Conservation (phyloP, 768 basidiomycete species). For the Leccinum subtestaceum region DNA sequence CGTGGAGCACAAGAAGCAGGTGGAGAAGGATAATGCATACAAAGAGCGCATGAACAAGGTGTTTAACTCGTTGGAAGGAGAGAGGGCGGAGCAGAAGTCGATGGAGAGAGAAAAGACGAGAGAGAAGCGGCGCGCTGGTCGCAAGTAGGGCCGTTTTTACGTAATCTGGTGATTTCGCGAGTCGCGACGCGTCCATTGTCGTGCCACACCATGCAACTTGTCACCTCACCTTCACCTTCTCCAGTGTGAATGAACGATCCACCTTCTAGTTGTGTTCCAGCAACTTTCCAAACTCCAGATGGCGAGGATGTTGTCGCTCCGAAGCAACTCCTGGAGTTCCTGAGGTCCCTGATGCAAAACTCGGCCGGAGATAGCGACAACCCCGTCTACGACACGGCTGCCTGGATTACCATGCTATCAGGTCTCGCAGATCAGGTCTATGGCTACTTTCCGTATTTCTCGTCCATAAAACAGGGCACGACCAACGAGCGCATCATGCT, state of each 20-base stretch:
- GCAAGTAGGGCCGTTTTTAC: conserved; percentile 44
- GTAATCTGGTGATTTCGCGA: neutral
- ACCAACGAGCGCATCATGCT: conserved; percentile 58
- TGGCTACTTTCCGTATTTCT: conserved; percentile 53
- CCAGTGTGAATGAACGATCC: conserved; percentile 23
- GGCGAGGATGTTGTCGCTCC: conserved; percentile 25
- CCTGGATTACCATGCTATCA: conserved; percentile 51
- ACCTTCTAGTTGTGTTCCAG: conserved; percentile 26
- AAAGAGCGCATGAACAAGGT: conserved; percentile 81
- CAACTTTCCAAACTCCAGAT: conserved; percentile 32
- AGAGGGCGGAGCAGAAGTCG: conserved; percentile 93
- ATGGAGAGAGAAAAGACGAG: conserved; percentile 80
- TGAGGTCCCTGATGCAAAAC: conserved; percentile 37
- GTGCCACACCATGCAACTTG: neutral
- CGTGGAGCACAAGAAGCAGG: conserved; percentile 81
- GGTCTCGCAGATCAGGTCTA: conserved; percentile 54
- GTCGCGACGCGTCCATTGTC: neutral
- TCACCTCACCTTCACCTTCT: neutral
- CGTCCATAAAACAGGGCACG: conserved; percentile 47
- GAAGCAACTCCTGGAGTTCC: conserved; percentile 43
- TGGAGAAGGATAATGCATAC: conserved; percentile 81
- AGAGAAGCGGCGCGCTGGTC: conserved; percentile 74
- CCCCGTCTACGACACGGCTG: conserved; percentile 35
- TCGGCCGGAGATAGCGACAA: conserved; percentile 34
- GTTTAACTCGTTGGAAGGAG: conserved; percentile 72